Base-by-base conservation (phyloP, 192 early-diverging fungal genomes). In the Linnemannia exigua region DNA sequence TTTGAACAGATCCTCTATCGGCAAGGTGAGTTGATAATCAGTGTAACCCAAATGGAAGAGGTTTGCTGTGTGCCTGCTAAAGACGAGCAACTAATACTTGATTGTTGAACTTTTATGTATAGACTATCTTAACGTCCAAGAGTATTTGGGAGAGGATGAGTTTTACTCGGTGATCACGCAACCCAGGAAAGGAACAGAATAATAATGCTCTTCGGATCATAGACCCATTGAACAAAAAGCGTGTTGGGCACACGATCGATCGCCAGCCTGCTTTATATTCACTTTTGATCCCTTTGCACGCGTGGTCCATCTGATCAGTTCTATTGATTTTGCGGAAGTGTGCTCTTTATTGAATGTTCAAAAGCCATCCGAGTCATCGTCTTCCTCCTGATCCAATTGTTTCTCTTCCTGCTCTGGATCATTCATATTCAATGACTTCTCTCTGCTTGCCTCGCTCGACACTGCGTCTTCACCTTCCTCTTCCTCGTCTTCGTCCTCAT, bases 1-100 rank as follows among this genome's bases (percentile, higher is more conserved):
- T 93, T 99, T 75, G 92, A 96, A 75, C 93, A 95, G 63, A 95
- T 98, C 84, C 91, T 96, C 44, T 89, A 91, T 51, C 88, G 88
- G 11, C 80, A 91, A 75, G 93, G 93, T 90, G 28, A 70, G 66
- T n/a, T 52, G 3, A 54, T 6, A 9, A 8, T 74, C 17, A n/a
- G n/a, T n/a, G n/a, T n/a, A n/a, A n/a, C n/a, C n/a, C n/a, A n/a
- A n/a, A n/a, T n/a, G n/a, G n/a, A n/a, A n/a, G n/a, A n/a, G n/a
- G n/a, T n/a, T n/a, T n/a, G n/a, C n/a, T n/a, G n/a, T n/a, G n/a
- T n/a, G n/a, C n/a, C n/a, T n/a, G n/a, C n/a, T n/a, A 7, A 68
- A 16, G 5, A 3, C 9, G 41, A 3, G 48, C 19, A 36, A 44
- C 41, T 75, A 12, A n/a, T 61, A 2, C 12, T 67, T 25, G 5